Evolutionary conservation across 129 eudicot species (phyloP), one percentile per base, ranked within the genome.

Genomic region (Flaveria sonorensis): DNA sequence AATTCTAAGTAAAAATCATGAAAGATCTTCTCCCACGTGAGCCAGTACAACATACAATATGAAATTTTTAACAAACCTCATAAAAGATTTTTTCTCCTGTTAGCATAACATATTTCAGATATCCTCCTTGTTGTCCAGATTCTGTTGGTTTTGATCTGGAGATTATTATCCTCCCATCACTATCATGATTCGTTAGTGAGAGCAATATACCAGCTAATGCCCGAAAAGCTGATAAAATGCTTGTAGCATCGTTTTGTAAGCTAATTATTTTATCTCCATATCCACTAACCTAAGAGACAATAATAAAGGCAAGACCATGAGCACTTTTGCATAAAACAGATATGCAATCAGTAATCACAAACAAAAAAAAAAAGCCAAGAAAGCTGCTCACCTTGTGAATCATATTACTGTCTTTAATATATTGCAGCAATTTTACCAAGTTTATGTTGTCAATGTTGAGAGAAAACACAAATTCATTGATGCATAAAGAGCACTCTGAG

Each of bases 381-480:
- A 47, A 24, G 61, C 10, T 7, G 73, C 84, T 26, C 26, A 81
- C 97, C 96, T 93, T 93, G 93, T 93, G 87, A 77, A 89, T 89
- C 71, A 89, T 87, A 81, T 91, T 87, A 97, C 98, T 93, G 78
- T 91, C 97, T 74, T 93, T 88, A 16, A 93, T 85, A 81, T 93
- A 93, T 70, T 81, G 83, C 52, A 91, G 69, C 82, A 93, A 66
- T 68, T 87, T 93, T 60, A 90, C 90, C 56, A 93, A 70, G 86
- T 93, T 93, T 85, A 93, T 89, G 87, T 91, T 93, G 90, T 93
- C 98, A 74, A 91, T 86, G 72, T 93, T 83, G 84, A 88, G 92
- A 57, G 96, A 85, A 85, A 93, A 93, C 77, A 93, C 83, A 75
- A 93, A 93, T 19, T 93, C 98, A 57, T 93, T 93, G 68, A 89